These are phyloP conservation scores for Apophysomyces sp. DNA, from an alignment of 371 early-diverging fungal species.

Conservation along the genomic window DNA sequence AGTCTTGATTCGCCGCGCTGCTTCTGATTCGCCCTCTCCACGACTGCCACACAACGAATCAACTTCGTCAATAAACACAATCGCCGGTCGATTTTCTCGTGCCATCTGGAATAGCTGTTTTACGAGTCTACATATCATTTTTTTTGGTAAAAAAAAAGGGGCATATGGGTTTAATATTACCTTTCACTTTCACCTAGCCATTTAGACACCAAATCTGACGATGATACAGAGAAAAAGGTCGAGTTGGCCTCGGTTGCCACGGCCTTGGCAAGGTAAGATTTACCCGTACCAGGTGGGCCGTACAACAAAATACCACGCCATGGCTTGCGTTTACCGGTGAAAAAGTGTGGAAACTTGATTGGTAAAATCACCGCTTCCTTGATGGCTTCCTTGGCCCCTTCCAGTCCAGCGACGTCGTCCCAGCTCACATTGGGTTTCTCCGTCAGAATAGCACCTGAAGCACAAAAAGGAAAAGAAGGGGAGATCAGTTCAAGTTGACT, in stretches of 20 bases:
- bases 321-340: slow-evolving; percentile 92
- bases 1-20: slow-evolving; percentile 88
- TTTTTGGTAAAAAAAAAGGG: neutral
- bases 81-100: slow-evolving; percentile 88
- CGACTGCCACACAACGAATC: slow-evolving; percentile 94
- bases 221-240: slow-evolving; percentile 94
- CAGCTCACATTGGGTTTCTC: slow-evolving; percentile 96
- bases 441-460: slow-evolving; percentile 79
- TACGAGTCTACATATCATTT: slow-evolving; percentile 55
- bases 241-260: slow-evolving; percentile 96
- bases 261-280: slow-evolving; percentile 97
- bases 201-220: slow-evolving; percentile 95
- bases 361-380: slow-evolving; percentile 99
- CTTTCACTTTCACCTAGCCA: slow-evolving; percentile 98
- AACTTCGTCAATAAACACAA: slow-evolving; percentile 98
- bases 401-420: slow-evolving; percentile 98
- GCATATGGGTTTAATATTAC: slow-evolving; percentile 23
- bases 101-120: slow-evolving; percentile 95
- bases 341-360: slow-evolving; percentile 95
- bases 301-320: slow-evolving; percentile 98
- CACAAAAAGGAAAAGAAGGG: slow-evolving; percentile 5
- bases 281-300: slow-evolving; percentile 99
- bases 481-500: too few species aligned
- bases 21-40: slow-evolving; percentile 96
- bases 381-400: slow-evolving; percentile 97